These are phyloP conservation scores for Pseudozyma sp. DNA, from an alignment of 1,284 basidiomycete genomes.

Conservation along the genomic window DNA sequence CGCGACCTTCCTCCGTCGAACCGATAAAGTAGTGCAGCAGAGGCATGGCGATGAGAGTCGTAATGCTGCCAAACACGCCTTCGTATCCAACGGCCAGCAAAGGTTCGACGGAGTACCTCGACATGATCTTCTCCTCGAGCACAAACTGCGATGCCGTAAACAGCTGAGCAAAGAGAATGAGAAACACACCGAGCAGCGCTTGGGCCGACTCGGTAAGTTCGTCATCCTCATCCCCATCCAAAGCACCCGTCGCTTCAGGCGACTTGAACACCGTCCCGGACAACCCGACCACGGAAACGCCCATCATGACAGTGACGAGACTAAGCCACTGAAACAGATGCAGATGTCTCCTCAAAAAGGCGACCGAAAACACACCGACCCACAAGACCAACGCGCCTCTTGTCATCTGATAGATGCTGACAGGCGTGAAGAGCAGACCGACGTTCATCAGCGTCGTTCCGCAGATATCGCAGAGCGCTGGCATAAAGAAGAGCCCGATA, in stretches of 20 bases:
- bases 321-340: constrained; percentile 79
- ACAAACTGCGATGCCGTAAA: constrained; percentile 94
- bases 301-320: constrained; percentile 87
- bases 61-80: constrained; percentile 87
- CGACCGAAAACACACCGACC: constrained; percentile 90
- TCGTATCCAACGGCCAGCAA: constrained; percentile 92
- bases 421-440: constrained; percentile 92
- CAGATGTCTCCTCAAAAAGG: constrained; percentile 78
- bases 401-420: constrained; percentile 96
- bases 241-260: constrained; percentile 24
- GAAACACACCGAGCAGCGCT: constrained; percentile 77
- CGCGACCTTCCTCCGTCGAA: constrained; percentile 72
- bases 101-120: constrained; percentile 86
- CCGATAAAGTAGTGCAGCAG: constrained; percentile 74
- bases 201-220: constrained; percentile 53
- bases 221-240: constrained; percentile 42
- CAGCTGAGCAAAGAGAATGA: constrained; percentile 95
- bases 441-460: constrained; percentile 95
- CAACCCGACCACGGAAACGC: constrained; percentile 89
- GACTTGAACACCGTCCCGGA: constrained; percentile 73
- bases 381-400: constrained; percentile 96
- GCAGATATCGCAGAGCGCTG: constrained; percentile 87
- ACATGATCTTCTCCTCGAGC: constrained; percentile 85
- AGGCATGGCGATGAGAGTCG: constrained; percentile 80
- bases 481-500: constrained; percentile 77